These are phyloP conservation scores for Aureobasidium subglaciale DNA, from an alignment of 2,329 filamentous ascomycete species.

Conservation along the genomic window DNA sequence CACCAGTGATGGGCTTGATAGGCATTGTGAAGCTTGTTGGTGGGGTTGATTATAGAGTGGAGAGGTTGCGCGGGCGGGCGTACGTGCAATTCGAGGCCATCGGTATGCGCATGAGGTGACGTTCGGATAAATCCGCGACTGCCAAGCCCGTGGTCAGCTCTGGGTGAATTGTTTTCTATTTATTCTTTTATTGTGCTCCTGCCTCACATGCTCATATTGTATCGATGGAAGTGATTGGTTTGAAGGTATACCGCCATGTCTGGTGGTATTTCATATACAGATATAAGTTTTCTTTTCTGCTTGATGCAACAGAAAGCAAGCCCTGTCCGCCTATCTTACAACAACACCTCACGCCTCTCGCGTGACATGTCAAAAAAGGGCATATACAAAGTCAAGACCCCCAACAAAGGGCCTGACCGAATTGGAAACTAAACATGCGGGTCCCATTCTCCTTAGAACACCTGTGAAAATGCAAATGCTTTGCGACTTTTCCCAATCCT, in stretches of 20 bases:
- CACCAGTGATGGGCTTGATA: conserved; percentile 46
- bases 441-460: not conserved
- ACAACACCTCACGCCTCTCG: not conserved
- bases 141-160: not conserved
- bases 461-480: conserved; percentile 14
- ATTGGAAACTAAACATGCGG: not conserved
- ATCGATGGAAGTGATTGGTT: too few relatives aligned
- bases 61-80: not conserved
- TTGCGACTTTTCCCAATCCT: conserved; percentile 1
- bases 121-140: conserved; percentile 5
- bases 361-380: conserved; percentile 6
- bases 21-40: conserved; percentile 27
- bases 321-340: conserved; percentile 9
- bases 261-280: conserved; percentile 6
- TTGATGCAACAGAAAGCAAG: not conserved
- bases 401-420: not conserved
- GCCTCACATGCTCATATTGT: not conserved
- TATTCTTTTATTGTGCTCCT: not conserved
- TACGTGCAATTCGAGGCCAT: not conserved
- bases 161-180: not conserved
- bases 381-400: conserved; percentile 1
- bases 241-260: too few relatives aligned
- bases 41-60: conserved; percentile 7
- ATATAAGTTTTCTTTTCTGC: not conserved
- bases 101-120: conserved; percentile 13